Evolutionary conservation across 106 monocot species (phyloP), one percentile per base, ranked within the genome.

Genomic region (Dactylorhiza incarnata): DNA sequence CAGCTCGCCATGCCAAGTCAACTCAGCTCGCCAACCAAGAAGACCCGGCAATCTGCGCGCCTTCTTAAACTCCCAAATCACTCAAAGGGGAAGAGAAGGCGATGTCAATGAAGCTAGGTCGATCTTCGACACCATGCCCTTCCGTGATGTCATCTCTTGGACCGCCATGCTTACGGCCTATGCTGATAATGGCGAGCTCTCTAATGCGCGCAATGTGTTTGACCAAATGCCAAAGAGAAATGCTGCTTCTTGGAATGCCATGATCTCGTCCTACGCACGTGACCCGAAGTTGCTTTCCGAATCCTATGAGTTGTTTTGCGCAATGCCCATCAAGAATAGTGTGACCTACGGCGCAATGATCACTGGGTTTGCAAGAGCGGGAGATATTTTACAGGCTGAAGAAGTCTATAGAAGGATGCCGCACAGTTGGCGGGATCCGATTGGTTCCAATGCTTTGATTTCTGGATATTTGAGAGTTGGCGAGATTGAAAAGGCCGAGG

Each of bases 221-320:
- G 89, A 92, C 15, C 52, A 83, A 83, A 92, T 92, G 87, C 89
- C 89, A 5, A 50, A 48, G 0, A 87, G 87, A 77, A 92, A 92
- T 65, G 71, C 76, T 6, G 75, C 76, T 10, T 79, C 92, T 2
- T 92, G 92, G 92, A 92, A 89, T 63, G 87, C 92, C 17, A 87
- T 92, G 89, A 72, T 92, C 45, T 78, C 87, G 0, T 86, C 81
- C 19, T 89, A 92, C 62, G 62, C 76, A 6, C 89, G 78, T 9
- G 37, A 22, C 11, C 71, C 56, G 48, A 73, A 75, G 56, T 48
- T 72, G 15, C 13, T 87, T 9, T n/a, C 55, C 5, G 85, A 85
- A 29, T 87, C 91, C 5, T 79, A 55, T 10, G 82, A 58, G 68
- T 43, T 91, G 79, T 91, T 91, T 48, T 22, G n/a, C 5, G 26